Evolutionary conservation across 2,329 filamentous ascomycete species (phyloP).

Genomic region (Ophiostoma pallidulum): DNA sequence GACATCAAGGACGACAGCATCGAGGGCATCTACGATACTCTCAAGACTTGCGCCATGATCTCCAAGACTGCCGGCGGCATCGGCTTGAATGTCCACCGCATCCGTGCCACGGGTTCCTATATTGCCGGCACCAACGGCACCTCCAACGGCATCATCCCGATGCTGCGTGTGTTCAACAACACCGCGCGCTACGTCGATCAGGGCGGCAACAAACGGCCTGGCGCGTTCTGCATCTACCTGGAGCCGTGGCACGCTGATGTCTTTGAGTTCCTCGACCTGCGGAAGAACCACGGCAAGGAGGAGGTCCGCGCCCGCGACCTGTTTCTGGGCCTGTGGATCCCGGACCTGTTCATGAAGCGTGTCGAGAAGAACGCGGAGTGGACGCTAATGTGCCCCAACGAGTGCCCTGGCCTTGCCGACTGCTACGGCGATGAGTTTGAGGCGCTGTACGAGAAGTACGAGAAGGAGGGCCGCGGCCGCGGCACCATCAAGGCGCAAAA

Average conservation of each 20-base stretch:
- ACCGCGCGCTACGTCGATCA: slow-evolving; percentile 98
- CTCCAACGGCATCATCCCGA: slow-evolving; percentile 93
- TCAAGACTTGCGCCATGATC: slow-evolving; percentile 99
- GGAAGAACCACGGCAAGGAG: slow-evolving; percentile 99
- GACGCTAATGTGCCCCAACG: slow-evolving; percentile 97
- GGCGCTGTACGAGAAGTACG: slow-evolving; percentile 86
- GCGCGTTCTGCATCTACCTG: slow-evolving; percentile 96
- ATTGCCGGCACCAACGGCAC: slow-evolving; percentile 97
- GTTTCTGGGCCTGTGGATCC: slow-evolving; percentile 97
- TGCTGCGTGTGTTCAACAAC: slow-evolving; percentile 99
- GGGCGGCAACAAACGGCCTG: slow-evolving; percentile 97
- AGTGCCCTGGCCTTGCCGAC: slow-evolving; percentile 89
- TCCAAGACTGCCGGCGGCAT: slow-evolving; percentile 99
- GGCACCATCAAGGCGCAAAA: slow-evolving; percentile 95
- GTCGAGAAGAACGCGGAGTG: slow-evolving; percentile 94
- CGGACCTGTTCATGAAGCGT: slow-evolving; percentile 99
- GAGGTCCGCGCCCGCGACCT: slow-evolving; percentile 94
- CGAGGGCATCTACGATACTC: slow-evolving; percentile 96
- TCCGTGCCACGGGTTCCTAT: slow-evolving; percentile 94
- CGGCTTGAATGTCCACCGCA: slow-evolving; percentile 91
- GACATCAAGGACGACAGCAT: slow-evolving; percentile 99
- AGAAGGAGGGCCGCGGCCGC: slow-evolving; percentile 76
- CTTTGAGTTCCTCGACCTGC: slow-evolving; percentile 92
- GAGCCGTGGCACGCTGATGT: slow-evolving; percentile 99
- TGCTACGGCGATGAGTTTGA: slow-evolving; percentile 98